Conservation (phyloP, 2,329 filamentous ascomycete species). For the Alternaria conjuncta region DNA sequence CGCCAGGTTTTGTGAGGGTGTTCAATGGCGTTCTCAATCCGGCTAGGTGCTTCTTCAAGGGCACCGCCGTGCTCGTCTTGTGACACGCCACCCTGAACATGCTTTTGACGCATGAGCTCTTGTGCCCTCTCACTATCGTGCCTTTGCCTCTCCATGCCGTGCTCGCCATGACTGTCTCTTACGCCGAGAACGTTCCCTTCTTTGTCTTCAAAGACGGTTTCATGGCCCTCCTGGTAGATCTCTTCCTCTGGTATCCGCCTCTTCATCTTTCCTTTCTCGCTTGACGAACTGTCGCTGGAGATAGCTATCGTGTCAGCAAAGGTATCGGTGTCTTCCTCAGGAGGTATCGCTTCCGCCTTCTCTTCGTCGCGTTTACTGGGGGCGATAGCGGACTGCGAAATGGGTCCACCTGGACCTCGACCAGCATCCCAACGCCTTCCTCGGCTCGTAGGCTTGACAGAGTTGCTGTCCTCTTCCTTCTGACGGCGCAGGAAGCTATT, state of each 20-base stretch:
- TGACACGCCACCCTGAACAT: constrained; percentile 52
- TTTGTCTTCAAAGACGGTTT: constrained; percentile 82
- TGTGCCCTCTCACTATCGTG: constrained; percentile 63
- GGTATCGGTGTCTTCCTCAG: constrained; percentile 55
- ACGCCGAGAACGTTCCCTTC: constrained; percentile 85
- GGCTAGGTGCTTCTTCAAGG: constrained; percentile 39
- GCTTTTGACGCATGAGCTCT: constrained; percentile 61
- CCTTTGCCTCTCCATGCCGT: constrained; percentile 65
- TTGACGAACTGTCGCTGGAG: constrained; percentile 44
- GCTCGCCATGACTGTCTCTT: constrained; percentile 55
- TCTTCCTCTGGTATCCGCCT: constrained; percentile 57
- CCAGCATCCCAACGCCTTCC: constrained; percentile 74
- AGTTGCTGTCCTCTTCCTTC: constrained; percentile 71
- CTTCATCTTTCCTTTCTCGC: constrained; percentile 43
- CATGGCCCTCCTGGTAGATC: constrained; percentile 79
- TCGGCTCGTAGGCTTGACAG: constrained; percentile 60
- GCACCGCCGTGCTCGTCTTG: constrained; percentile 58
- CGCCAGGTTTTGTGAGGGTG: constrained; percentile 51
- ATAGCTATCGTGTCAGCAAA: constrained; percentile 53
- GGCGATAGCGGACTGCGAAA: constrained; percentile 87
- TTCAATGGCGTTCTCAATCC: constrained; percentile 47
- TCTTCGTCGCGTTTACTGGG: constrained; percentile 59
- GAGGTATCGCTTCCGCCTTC: constrained; percentile 38
- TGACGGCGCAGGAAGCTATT: constrained; percentile 82
- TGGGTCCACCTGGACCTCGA: constrained; percentile 81